Base-by-base conservation (phyloP, 176 grass and related monocot species). In the Aechmea fasciata region DNA sequence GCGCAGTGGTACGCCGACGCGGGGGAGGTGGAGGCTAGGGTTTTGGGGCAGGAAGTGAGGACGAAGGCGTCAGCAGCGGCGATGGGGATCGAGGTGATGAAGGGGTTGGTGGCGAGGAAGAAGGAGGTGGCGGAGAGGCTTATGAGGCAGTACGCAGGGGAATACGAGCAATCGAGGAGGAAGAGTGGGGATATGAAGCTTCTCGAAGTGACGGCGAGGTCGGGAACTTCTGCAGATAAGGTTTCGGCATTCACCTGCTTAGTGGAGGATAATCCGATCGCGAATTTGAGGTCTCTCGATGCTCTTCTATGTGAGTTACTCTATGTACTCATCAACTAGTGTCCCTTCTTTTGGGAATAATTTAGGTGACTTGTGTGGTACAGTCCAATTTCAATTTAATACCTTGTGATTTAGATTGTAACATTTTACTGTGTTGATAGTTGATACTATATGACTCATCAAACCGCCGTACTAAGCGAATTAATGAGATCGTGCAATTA, bases 211-310 rank as follows among this genome's bases (percentile, higher is more conserved):
- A 87, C 93, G 33, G 88, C 93, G 2, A 86, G 87, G 59, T 92
- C 93, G 20, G 93, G 93, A 49, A 92, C 89, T 26, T 91, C 93
- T 1, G 26, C 88, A 33, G 93, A 96, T 81, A 96, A 96, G 77
- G 89, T 96, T 7, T 90, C 89, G 1, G 93, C 93, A 0, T 96
- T 96, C 73, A 91, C 89, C 19, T 96, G 93, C 68, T 79, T 96
- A 9, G 71, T 96, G 7, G 84, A 96, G 63, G 93, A 96, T 71
- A 96, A 96, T 71, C 86, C 93, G 9, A 92, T 96, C 11, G 93
- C 93, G 2, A 96, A 96, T 63, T 69, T 96, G 26, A 85, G 89
- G 75, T 83, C 93, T 10, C 89, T 96, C 9, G 93, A 96, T 79
- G 85, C 79, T 57, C 83, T 96, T 22, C 76, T 96, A 15, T 90